A percentile compares a stretch with the other conserved stretches of the same genome.
phyloP scores from a whole-genome alignment of 768 basidiomycete species.

The Daedalea quercina region DNA sequence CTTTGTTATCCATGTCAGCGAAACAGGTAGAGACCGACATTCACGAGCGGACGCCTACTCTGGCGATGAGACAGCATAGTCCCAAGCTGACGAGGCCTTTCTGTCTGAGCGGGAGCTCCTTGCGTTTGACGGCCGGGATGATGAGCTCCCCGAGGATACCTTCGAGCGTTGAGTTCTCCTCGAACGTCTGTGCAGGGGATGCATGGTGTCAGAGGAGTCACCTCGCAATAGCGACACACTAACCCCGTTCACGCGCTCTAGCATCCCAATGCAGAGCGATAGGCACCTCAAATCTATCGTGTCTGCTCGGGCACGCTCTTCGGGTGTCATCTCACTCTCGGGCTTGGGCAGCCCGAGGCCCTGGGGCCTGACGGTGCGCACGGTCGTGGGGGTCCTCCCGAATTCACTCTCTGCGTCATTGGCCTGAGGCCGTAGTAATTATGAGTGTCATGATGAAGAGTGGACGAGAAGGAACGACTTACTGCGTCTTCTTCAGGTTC shows the following conservation, averaged over 20 bases:
- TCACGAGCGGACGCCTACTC: slow-evolving; percentile 30
- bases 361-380: slow-evolving; percentile 10
- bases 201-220: slow-evolving; percentile 7
- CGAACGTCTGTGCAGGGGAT: slow-evolving; percentile 37
- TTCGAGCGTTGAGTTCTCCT: slow-evolving; percentile 65
- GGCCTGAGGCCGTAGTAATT: slow-evolving; percentile 1
- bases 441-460: neutral
- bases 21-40: neutral
- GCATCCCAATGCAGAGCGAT: slow-evolving; percentile 70
- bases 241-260: slow-evolving; percentile 83
- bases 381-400: slow-evolving; percentile 23
- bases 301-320: slow-evolving; percentile 53
- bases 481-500: slow-evolving; percentile 32
- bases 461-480: neutral
- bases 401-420: slow-evolving; percentile 29
- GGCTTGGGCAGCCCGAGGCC: slow-evolving; percentile 23
- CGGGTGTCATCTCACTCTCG: slow-evolving; percentile 41
- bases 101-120: slow-evolving; percentile 76
- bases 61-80: slow-evolving; percentile 80
- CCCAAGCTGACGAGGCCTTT: slow-evolving; percentile 77
- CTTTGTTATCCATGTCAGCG: too few relatives aligned
- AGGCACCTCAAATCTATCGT: slow-evolving; percentile 71
- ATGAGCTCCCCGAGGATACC: slow-evolving; percentile 76
- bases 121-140: slow-evolving; percentile 83
- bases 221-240: slow-evolving; percentile 20